A percentile compares a stretch with the other conserved stretches of the same genome.
Evolutionary conservation across 2,329 filamentous ascomycete genomes (phyloP).

Genomic region (Rhytidhysteron rufulum): DNA sequence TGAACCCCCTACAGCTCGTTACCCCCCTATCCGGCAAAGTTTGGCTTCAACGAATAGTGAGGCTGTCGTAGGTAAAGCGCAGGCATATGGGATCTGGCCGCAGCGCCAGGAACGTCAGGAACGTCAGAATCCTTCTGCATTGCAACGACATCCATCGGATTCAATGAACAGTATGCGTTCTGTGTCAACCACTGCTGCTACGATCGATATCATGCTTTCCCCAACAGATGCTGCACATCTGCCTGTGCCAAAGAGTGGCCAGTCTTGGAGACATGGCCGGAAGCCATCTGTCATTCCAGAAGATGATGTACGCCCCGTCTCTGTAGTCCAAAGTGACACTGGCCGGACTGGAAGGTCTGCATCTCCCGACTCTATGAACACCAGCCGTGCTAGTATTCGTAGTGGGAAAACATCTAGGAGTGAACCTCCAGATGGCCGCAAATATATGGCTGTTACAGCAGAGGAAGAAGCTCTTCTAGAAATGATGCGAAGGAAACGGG

Average conservation of each 20-base stretch:
- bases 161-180: constrained; percentile 30
- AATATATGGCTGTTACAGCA: constrained; percentile 46
- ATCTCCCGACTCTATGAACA: constrained; percentile 19
- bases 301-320: constrained; percentile 24
- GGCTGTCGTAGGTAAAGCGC: constrained; percentile 34
- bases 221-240: constrained; percentile 24
- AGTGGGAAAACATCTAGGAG: constrained; percentile 30
- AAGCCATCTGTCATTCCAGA: constrained; percentile 38
- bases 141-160: constrained; percentile 21
- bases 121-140: too few species aligned
- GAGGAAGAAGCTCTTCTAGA: constrained; percentile 49
- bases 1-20: too few species aligned
- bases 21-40: too few species aligned
- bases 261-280: constrained; percentile 24
- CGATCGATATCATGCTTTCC: constrained; percentile 38
- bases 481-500: constrained; percentile 48
- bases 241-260: constrained; percentile 14
- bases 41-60: constrained; percentile 23
- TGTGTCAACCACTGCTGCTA: constrained; percentile 32
- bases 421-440: constrained; percentile 30
- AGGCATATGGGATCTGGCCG: constrained; percentile 32
- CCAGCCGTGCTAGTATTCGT: constrained; percentile 23
- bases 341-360: constrained; percentile 8
- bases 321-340: constrained; percentile 11
- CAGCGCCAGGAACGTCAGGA: constrained; percentile 3